These are phyloP conservation scores for Halophytophthora batemanensis DNA, from an alignment of 352 stramenopile species.

Conservation along the genomic window DNA sequence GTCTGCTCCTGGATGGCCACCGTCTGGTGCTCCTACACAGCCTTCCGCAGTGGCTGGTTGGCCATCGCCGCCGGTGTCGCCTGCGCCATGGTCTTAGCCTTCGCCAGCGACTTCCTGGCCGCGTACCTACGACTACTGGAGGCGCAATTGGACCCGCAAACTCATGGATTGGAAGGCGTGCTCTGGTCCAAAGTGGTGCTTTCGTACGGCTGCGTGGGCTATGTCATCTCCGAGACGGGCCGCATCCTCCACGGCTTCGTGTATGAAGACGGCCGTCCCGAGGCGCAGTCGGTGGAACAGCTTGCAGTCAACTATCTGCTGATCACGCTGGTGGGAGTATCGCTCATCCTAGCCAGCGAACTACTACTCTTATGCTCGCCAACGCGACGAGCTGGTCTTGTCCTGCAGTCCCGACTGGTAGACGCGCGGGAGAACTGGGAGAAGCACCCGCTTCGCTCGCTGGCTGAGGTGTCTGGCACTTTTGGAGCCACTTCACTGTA, in stretches of 20 bases:
- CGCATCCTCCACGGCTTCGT: slow-evolving; percentile 49
- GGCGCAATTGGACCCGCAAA: slow-evolving; percentile 30
- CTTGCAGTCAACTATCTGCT: slow-evolving; percentile 69
- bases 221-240: slow-evolving; percentile 54
- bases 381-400: slow-evolving; percentile 51
- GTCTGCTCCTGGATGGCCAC: slow-evolving; percentile 70
- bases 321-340: slow-evolving; percentile 70
- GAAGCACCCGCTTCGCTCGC: slow-evolving; percentile 46
- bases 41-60: slow-evolving; percentile 42
- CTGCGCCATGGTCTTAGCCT: slow-evolving; percentile 35
- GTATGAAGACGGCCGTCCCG: slow-evolving; percentile 18
- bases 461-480: slow-evolving; percentile 54
- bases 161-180: slow-evolving; percentile 33
- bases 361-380: slow-evolving; percentile 67
- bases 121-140: slow-evolving; percentile 58
- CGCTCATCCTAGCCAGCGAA: slow-evolving; percentile 74
- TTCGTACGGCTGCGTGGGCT: slow-evolving; percentile 63
- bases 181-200: slow-evolving; percentile 68
- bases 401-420: slow-evolving; percentile 71
- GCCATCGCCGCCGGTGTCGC: slow-evolving; percentile 42
- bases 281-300: slow-evolving; percentile 42
- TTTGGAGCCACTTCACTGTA: slow-evolving; percentile 55
- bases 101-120: slow-evolving; percentile 52
- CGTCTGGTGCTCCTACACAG: slow-evolving; percentile 67
- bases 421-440: slow-evolving; percentile 70